Percentiles rank a stretch among this genome's conserved stretches.
Conservation (phyloP, 805 yeast genomes). For the Suhomyces sp. region DNA sequence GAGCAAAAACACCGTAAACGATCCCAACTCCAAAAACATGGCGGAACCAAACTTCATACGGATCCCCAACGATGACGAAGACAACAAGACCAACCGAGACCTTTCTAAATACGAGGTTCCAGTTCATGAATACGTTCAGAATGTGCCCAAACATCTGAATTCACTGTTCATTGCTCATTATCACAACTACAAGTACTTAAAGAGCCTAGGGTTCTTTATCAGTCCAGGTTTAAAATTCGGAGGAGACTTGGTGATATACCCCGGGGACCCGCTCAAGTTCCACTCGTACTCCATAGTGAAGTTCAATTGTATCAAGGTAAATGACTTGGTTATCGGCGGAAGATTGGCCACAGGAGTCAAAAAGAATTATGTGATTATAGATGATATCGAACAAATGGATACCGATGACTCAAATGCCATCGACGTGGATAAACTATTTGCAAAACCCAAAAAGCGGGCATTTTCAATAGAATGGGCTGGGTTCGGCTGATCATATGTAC, state of each 20-base stretch:
- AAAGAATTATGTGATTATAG: conserved; percentile 70
- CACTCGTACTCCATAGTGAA: conserved; percentile 84
- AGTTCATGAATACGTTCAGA: neutral
- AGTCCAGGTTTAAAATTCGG: conserved; percentile 93
- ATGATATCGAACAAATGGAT: conserved; percentile 21
- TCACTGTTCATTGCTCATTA: conserved; percentile 8
- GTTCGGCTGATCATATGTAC: conserved; percentile 68
- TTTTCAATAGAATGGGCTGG: conserved; percentile 97
- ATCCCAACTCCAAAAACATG: neutral
- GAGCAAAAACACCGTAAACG: neutral
- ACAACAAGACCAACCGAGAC: no score
- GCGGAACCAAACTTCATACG: conserved; percentile 7
- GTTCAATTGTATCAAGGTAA: conserved; percentile 52
- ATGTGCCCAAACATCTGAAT: neutral
- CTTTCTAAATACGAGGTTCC: conserved; percentile 3
- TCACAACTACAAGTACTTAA: conserved; percentile 38
- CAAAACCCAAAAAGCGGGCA: conserved; percentile 34
- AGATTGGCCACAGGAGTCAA: conserved; percentile 91
- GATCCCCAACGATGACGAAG: conserved; percentile 4
- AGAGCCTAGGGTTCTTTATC: conserved; percentile 48
- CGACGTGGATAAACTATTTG: conserved; percentile 2
- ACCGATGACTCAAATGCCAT: neutral
- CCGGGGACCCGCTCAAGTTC: conserved; percentile 89
- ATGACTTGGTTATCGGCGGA: conserved; percentile 77
- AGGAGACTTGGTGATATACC: conserved; percentile 83